These are phyloP conservation scores for Lindgomyces ingoldianus DNA, from an alignment of 495 filamentous ascomycete genomes.

Conservation along the genomic window DNA sequence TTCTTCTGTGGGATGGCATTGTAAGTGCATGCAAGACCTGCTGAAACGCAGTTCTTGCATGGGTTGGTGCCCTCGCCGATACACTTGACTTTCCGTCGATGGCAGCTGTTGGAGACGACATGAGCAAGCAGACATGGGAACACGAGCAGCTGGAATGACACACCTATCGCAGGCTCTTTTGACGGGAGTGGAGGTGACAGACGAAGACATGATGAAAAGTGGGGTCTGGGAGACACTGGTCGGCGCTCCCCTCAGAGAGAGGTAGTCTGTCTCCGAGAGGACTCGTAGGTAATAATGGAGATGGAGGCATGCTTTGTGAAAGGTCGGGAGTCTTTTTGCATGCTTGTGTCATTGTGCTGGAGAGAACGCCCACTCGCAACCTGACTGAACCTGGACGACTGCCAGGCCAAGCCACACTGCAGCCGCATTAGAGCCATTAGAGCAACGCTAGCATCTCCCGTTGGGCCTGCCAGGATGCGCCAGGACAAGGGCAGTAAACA, in stretches of 20 bases:
- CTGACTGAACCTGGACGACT: conserved; percentile 17
- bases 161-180: conserved; percentile 41
- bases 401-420: conserved; percentile 6
- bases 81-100: conserved; percentile 81
- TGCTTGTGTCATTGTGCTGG: conserved; percentile 34
- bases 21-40: conserved; percentile 73
- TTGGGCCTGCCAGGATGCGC: conserved; percentile 16
- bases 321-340: conserved; percentile 11
- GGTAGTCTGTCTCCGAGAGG: conserved; percentile 14
- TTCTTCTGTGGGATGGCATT: conserved; percentile 85
- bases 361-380: conserved; percentile 12
- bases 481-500: not conserved
- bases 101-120: conserved; percentile 52
- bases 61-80: conserved; percentile 62
- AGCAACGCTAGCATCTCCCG: conserved; percentile 22
- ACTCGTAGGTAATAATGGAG: conserved; percentile 15
- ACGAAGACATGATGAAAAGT: conserved; percentile 24
- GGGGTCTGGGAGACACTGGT: not conserved
- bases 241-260: conserved; percentile 11
- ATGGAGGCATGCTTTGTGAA: conserved; percentile 14
- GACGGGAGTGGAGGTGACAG: conserved; percentile 24
- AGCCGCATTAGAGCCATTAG: conserved; percentile 22
- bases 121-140: not conserved
- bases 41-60: conserved; percentile 69
- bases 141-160: conserved; percentile 9